phyloP scores from a whole-genome alignment of 805 yeast genomes.

The Metschnikowia matae region DNA sequence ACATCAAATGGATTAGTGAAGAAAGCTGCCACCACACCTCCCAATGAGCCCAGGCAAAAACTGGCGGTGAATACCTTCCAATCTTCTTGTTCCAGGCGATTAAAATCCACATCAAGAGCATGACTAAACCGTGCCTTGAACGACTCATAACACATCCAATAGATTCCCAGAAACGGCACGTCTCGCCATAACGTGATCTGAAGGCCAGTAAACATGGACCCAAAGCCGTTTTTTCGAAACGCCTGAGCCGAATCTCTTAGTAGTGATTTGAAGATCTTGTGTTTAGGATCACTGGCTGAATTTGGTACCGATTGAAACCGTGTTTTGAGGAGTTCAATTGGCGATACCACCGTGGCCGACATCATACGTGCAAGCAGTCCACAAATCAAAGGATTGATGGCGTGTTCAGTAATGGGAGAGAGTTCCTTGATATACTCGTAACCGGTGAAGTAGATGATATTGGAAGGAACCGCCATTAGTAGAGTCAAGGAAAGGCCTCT shows the following conservation, averaged over 20 bases:
- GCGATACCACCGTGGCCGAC: slow-evolving; percentile 83
- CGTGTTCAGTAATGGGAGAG: slow-evolving; percentile 43
- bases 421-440: slow-evolving; percentile 80
- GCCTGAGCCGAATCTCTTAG: slow-evolving; percentile 51
- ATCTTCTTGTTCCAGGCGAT: slow-evolving; percentile 20
- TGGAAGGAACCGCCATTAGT: slow-evolving; percentile 87
- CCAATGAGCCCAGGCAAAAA: slow-evolving; percentile 75
- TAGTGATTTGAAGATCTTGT: slow-evolving; percentile 41
- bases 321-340: slow-evolving; percentile 83
- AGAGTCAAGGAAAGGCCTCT: slow-evolving; percentile 82
- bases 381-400: slow-evolving; percentile 76
- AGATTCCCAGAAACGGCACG: slow-evolving; percentile 93
- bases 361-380: slow-evolving; percentile 80
- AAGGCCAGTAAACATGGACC: slow-evolving; percentile 76
- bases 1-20: slow-evolving; percentile 95
- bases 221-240: slow-evolving; percentile 52
- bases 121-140: slow-evolving; percentile 28
- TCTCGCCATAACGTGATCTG: slow-evolving; percentile 92
- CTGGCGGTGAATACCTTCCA: slow-evolving; percentile 54
- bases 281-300: slow-evolving; percentile 5
- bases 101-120: slow-evolving; percentile 23
- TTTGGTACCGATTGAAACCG: slow-evolving; percentile 85
- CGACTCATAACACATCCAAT: slow-evolving; percentile 83
- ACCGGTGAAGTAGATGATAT: slow-evolving; percentile 90
- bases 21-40: slow-evolving; percentile 84